A percentile compares a stretch with the other conserved stretches of the same genome.
Conservation (phyloP, 495 filamentous ascomycete species). For the Neurospora sublineolata region DNA sequence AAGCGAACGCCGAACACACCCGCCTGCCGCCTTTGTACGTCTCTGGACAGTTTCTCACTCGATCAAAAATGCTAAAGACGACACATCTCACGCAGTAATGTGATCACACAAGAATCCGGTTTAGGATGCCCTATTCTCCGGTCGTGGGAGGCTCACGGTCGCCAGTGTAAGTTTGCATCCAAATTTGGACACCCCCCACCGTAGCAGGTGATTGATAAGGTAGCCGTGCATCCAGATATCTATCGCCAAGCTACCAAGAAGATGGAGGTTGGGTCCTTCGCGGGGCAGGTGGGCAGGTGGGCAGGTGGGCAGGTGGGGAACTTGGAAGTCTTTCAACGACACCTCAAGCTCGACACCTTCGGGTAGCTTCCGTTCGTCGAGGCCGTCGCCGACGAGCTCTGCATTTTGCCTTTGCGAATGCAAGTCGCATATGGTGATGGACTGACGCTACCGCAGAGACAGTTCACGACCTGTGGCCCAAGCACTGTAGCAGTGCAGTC, state of each 20-base stretch:
- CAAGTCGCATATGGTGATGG: constrained; percentile 3
- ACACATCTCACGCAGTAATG: neutral
- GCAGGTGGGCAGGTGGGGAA: neutral
- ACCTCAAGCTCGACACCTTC: neutral
- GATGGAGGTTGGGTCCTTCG: neutral
- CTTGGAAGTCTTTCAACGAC: neutral
- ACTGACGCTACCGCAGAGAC: constrained; percentile 11
- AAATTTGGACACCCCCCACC: neutral
- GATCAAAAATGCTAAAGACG: neutral
- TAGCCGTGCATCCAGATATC: neutral
- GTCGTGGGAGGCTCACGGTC: neutral
- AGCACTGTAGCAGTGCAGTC: constrained; percentile 5
- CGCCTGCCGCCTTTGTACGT: neutral
- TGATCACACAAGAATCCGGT: neutral
- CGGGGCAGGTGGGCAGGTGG: neutral
- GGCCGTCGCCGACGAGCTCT: neutral
- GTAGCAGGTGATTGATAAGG: neutral
- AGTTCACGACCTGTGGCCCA: constrained; percentile 18
- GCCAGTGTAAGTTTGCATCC: neutral
- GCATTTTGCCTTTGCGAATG: neutral
- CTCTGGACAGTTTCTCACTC: neutral
- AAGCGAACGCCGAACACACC: neutral
- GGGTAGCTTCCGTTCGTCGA: neutral
- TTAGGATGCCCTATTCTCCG: neutral
- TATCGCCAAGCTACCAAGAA: neutral